Conservation (phyloP, 116 monocot genomes). For the Trichopus zeylanicus region DNA sequence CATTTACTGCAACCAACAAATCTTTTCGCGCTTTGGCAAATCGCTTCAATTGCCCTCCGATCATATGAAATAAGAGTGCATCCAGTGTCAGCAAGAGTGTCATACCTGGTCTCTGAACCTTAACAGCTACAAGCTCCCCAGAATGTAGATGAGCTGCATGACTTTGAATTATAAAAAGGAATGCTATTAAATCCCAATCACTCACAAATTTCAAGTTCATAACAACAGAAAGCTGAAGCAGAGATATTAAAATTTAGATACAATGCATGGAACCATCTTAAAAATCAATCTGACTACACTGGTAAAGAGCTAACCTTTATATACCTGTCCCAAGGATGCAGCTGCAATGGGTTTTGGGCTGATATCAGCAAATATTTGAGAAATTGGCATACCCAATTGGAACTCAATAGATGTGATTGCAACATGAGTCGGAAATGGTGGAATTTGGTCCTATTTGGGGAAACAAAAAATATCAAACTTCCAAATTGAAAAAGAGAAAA, state of each 20-base stretch:
- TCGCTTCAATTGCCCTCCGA: slow-evolving; percentile 94
- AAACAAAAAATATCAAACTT: no score
- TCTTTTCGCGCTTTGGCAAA: slow-evolving; percentile 98
- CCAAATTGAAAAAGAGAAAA: slow-evolving; percentile 3
- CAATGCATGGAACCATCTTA: slow-evolving; percentile 2
- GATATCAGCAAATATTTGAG: slow-evolving; percentile 74
- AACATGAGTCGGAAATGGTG: slow-evolving; percentile 76
- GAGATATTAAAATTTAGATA: neutral
- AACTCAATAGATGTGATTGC: slow-evolving; percentile 83
- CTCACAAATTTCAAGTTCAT: neutral
- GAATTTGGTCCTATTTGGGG: slow-evolving; percentile 94
- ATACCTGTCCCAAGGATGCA: slow-evolving; percentile 94
- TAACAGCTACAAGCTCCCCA: slow-evolving; percentile 94
- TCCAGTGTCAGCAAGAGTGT: slow-evolving; percentile 76
- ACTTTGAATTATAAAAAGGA: slow-evolving; percentile 62
- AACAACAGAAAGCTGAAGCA: neutral
- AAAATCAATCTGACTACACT: neutral
- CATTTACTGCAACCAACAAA: slow-evolving; percentile 90
- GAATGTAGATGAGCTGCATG: slow-evolving; percentile 92
- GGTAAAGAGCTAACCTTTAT: slow-evolving; percentile 68
- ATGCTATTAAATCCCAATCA: slow-evolving; percentile 25
- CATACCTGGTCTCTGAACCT: slow-evolving; percentile 98
- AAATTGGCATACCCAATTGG: slow-evolving; percentile 67
- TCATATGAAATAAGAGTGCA: slow-evolving; percentile 89
- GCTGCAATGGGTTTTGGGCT: slow-evolving; percentile 78